These are phyloP conservation scores for Zopfochytrium polystomum DNA, from an alignment of 371 early-diverging fungal species.

Conservation along the genomic window DNA sequence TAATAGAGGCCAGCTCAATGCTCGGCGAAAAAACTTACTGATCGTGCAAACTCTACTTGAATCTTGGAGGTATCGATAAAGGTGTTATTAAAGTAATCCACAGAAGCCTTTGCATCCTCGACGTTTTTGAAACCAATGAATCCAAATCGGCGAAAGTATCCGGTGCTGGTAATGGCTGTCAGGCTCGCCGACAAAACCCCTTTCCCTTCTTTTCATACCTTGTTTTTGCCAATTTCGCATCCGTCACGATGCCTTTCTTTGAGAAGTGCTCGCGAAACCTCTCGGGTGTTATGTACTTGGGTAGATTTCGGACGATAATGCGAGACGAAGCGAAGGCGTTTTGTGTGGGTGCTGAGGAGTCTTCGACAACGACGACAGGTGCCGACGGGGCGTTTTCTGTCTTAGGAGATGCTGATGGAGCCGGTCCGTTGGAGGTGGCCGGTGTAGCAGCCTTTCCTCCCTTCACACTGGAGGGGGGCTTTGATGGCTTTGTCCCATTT, in stretches of 20 bases:
- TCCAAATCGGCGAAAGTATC: slow-evolving; percentile 82
- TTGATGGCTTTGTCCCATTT: too few relatives aligned
- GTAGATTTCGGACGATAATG: slow-evolving; percentile 89
- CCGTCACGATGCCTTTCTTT: slow-evolving; percentile 81
- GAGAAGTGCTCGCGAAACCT: slow-evolving; percentile 85
- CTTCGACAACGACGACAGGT: too few relatives aligned
- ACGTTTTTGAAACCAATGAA: slow-evolving; percentile 88
- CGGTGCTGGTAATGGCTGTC: slow-evolving; percentile 54
- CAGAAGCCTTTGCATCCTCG: slow-evolving; percentile 76
- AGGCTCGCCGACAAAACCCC: too few relatives aligned
- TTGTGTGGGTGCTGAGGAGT: too few relatives aligned
- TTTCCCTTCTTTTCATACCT: slow-evolving; percentile 39
- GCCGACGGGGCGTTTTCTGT: too few relatives aligned
- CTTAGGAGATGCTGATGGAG: too few relatives aligned
- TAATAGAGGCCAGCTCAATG: background rate
- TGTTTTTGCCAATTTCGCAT: slow-evolving; percentile 82
- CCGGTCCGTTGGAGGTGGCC: too few relatives aligned
- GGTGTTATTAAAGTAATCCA: slow-evolving; percentile 82
- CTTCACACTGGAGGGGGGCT: too few relatives aligned
- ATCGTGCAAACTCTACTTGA: slow-evolving; percentile 80
- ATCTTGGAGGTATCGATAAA: slow-evolving; percentile 88
- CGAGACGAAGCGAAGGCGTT: slow-evolving; percentile 10
- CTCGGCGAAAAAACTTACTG: slow-evolving; percentile 46
- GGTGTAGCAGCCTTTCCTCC: too few relatives aligned
- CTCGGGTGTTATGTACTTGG: slow-evolving; percentile 79